Evolutionary conservation across 75 land plant species (phyloP), one percentile per base, ranked within the genome.

Genomic region (Cupressus sempervirens): DNA sequence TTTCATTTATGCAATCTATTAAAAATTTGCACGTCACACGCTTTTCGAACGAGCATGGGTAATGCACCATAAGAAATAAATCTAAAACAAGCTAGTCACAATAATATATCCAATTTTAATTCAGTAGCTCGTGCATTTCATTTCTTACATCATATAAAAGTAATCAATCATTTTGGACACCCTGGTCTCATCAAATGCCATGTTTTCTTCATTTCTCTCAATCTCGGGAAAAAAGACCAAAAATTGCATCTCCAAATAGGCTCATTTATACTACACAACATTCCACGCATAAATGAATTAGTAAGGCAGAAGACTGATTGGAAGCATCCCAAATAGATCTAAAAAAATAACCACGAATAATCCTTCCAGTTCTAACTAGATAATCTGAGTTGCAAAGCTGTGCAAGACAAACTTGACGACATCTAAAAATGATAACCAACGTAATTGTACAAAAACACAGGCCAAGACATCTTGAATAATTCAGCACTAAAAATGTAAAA

Each of bases 401-500:
- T 43, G 4, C 45, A 43, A 79, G 46, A 79, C 81, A 1, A 45
- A 26, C 5, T 9, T 12, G 26, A 72, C 32, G 35, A 3, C n/a
- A 45, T 9, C 45, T 26, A 2, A 12, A 38, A 45, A n/a, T 45
- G 30, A 12, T 40, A 12, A 45, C 0, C 20, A 45, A 79, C 8
- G 40, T 76, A 16, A 40, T 40, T 40, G 20, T 79, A 79, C 50
- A 79, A n/a, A 45, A 45, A 45, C 30, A 79, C 52, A 79, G 45
- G 50, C 26, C 81, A 79, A 38, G 79, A 13, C 15, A n/a, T 48
- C 45, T 26, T 41, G 48, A 10, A 79, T 26, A 0, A 79, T 79
- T 79, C 81, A n/a, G 81, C 81, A 79, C 81, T 43, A n/a, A 43
- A 77, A 43, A 23, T 11, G 4, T 45, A 79, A 79, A 79, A 79